Evolutionary conservation across 78 protist genomes (phyloP), one percentile per base, ranked within the genome.

Genomic region (Polysphondylium violaceum): DNA sequence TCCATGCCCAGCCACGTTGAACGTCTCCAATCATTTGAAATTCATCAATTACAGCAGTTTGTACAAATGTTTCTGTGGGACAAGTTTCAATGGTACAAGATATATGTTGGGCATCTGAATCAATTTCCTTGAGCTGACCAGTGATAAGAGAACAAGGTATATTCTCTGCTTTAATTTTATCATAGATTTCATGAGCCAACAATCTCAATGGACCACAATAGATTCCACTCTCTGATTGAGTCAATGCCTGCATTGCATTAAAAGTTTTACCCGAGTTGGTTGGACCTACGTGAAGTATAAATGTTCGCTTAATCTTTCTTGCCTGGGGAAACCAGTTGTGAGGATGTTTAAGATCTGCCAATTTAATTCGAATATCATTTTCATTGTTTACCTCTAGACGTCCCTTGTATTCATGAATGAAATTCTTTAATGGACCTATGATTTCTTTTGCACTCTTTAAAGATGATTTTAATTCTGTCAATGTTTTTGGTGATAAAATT

Each of bases 1-100:
- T 96, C 98, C 97, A 96, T 1, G 97, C 95, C 89, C 93, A 94
- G n/a, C 98, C 98, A 27, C 98, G 50, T 1, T 63, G 67, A n/a
- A 25, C 1, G 67, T 94, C 94, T 0, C 75, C 60, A 17, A 95
- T 74, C 78, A 96, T 44, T 50, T 96, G 97, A 65, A 95, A 74
- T n/a, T 96, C 98, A 74, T 96, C 98, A 44, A 96, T 90, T 12
- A 96, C 96, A 3, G 95, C 98, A 60, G 83, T 91, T 11, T 95
- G 97, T 23, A 94, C 61, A 40, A 23, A 8, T 1, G 3, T 16
- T 14, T 63, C 81, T 1, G 79, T 58, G 6, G 71, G 47, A 9
- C 64, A 58, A 96, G 94, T 95, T 74, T 96, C 98, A 38, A 96
- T 87, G 6, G 98, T 96, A 35, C 95, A 96, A 21, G 96, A 33